Conservation (phyloP, 2,329 filamentous ascomycete species). For the Fusarium gaditjirri region DNA sequence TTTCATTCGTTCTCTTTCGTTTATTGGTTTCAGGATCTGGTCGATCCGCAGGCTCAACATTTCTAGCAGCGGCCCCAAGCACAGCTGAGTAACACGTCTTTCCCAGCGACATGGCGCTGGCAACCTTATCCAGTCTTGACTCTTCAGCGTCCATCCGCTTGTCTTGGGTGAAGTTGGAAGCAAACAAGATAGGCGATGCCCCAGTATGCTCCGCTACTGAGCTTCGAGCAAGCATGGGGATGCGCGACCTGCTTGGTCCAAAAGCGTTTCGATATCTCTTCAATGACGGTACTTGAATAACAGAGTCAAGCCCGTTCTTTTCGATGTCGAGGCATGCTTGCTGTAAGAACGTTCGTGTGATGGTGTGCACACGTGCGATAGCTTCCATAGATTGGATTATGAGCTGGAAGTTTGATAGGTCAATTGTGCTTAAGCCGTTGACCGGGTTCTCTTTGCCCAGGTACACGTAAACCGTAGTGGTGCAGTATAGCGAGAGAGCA, state of each 20-base stretch:
- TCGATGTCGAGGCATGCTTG: conserved; percentile 87
- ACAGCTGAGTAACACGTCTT: conserved; percentile 48
- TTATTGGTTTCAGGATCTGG: conserved; percentile 44
- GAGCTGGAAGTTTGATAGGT: conserved; percentile 72
- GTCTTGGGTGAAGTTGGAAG: not conserved
- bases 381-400: conserved; percentile 82
- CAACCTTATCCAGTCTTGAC: conserved; percentile 7
- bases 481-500: conserved; percentile 86
- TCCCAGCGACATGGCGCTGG: conserved; percentile 13
- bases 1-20: conserved; percentile 47
- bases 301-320: conserved; percentile 53
- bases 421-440: conserved; percentile 63
- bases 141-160: conserved; percentile 13
- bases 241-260: conserved; percentile 49
- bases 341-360: conserved; percentile 86
- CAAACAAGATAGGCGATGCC: conserved; percentile 52
- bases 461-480: conserved; percentile 84
- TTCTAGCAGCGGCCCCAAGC: conserved; percentile 49
- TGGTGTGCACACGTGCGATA: conserved; percentile 76
- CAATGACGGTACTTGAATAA: conserved; percentile 52
- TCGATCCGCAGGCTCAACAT: conserved; percentile 35
- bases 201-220: conserved; percentile 55
- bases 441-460: conserved; percentile 75
- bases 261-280: conserved; percentile 48
- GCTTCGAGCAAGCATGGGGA: conserved; percentile 61